Percentiles rank a stretch among this genome's conserved stretches.
Evolutionary conservation across 345 rosid species (phyloP).

Genomic region (Hypericum perforatum): DNA sequence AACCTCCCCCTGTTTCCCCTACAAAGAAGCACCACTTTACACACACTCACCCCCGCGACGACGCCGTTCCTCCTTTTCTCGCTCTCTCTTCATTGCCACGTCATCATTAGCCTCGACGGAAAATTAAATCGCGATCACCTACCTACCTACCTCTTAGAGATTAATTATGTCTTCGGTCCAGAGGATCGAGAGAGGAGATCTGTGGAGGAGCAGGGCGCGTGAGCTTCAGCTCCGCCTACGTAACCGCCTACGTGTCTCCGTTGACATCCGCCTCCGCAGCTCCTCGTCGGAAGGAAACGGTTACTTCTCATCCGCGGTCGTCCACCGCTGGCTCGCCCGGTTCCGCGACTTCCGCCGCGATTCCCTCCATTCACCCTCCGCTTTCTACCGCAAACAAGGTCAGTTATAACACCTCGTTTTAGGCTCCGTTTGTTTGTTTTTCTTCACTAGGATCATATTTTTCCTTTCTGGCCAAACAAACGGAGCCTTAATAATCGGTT

Average conservation of each 20-base stretch:
- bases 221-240: constrained; percentile 58
- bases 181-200: constrained; percentile 56
- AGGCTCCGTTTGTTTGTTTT: background rate
- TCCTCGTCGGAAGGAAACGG: constrained; percentile 35
- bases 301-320: constrained; percentile 48
- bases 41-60: no score
- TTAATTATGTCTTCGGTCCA: constrained; percentile 45
- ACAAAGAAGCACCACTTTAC: no score
- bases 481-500: no score
- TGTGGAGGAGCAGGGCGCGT: constrained; percentile 67
- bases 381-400: constrained; percentile 77
- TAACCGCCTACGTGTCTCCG: constrained; percentile 71
- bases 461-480: no score
- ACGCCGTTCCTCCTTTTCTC: no score
- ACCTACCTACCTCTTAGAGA: no score
- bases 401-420: background rate
- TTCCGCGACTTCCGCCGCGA: constrained; percentile 68
- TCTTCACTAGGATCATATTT: no score
- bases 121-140: no score
- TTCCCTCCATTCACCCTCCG: constrained; percentile 65
- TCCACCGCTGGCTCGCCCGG: constrained; percentile 46
- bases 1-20: no score
- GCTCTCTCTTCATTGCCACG: no score
- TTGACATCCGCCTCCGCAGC: constrained; percentile 44
- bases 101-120: no score